Conservation (phyloP, 1,139 yeast genomes). For the Pichia sp. region DNA sequence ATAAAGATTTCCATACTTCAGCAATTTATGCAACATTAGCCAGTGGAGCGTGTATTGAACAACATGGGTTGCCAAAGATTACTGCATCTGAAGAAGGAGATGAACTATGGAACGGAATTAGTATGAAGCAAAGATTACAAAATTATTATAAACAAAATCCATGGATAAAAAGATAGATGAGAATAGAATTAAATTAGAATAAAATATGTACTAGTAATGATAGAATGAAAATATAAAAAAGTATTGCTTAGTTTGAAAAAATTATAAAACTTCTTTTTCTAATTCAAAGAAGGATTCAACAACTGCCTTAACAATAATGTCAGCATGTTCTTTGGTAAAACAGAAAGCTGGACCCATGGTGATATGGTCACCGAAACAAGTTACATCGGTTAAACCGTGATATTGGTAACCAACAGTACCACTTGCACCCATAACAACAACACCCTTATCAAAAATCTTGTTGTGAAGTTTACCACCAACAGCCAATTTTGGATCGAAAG, state of each 20-base stretch:
- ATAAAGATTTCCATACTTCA: conserved; percentile 47
- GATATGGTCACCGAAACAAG: conserved; percentile 41
- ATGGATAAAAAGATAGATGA: not conserved
- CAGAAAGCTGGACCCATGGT: conserved; percentile 48
- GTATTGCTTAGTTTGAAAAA: not conserved
- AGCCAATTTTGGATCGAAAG: conserved; percentile 34
- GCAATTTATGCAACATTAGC: conserved; percentile 69
- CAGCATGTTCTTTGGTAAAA: conserved; percentile 41
- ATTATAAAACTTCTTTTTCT: conserved; percentile 21
- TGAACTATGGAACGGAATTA: conserved; percentile 52
- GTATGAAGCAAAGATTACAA: conserved; percentile 32
- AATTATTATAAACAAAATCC: conserved; percentile 24
- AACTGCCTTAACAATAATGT: conserved; percentile 35
- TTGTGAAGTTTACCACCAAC: conserved; percentile 35
- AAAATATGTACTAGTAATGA: not conserved
- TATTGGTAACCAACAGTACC: conserved; percentile 33
- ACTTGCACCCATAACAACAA: conserved; percentile 39
- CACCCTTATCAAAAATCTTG: conserved; percentile 38
- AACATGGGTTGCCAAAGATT: conserved; percentile 58
- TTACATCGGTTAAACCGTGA: conserved; percentile 28
- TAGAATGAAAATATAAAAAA: not conserved
- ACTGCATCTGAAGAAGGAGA: conserved; percentile 19
- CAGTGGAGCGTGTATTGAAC: conserved; percentile 75
- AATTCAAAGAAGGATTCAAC: conserved; percentile 24
- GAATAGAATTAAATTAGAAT: not conserved